phyloP scores from a whole-genome alignment of 2,329 filamentous ascomycete genomes.

The Akanthomyces muscarius region DNA sequence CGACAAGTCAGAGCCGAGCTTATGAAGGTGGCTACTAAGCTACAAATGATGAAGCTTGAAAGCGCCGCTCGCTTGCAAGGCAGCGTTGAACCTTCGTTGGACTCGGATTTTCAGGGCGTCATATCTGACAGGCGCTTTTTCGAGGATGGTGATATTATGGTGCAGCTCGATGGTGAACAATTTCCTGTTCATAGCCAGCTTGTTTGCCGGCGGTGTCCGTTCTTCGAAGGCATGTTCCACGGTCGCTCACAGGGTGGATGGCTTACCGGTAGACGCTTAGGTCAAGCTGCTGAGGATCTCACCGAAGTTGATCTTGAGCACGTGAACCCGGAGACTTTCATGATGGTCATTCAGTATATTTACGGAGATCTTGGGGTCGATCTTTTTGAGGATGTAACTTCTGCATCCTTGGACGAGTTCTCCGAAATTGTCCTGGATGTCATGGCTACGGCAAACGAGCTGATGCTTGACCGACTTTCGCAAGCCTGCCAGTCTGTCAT shows the following conservation, averaged over 20 bases:
- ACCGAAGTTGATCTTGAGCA: constrained; percentile 80
- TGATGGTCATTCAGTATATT: constrained; percentile 72
- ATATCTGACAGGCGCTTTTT: constrained; percentile 68
- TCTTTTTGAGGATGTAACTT: constrained; percentile 73
- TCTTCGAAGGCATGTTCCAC: constrained; percentile 85
- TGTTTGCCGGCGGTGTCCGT: constrained; percentile 80
- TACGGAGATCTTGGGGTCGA: constrained; percentile 80
- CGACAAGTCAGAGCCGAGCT: constrained; percentile 77
- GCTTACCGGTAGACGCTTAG: constrained; percentile 66
- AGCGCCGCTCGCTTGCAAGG: constrained; percentile 72
- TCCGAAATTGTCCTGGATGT: constrained; percentile 88
- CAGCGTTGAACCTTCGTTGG: constrained; percentile 58
- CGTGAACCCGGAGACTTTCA: constrained; percentile 67
- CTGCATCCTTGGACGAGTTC: constrained; percentile 72
- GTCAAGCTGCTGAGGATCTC: constrained; percentile 31
- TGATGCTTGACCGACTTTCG: constrained; percentile 89
- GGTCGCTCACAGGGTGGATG: constrained; percentile 84
- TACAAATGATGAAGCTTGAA: constrained; percentile 71
- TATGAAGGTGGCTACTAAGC: constrained; percentile 74
- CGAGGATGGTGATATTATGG: constrained; percentile 70
- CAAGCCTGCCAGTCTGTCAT: constrained; percentile 85
- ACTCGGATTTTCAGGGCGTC: constrained; percentile 66
- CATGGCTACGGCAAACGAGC: constrained; percentile 82
- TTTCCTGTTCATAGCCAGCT: constrained; percentile 72
- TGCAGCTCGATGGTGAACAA: constrained; percentile 74